These are phyloP conservation scores for Papiliotrema flavescens DNA, from an alignment of 1,284 basidiomycete genomes.

Conservation along the genomic window DNA sequence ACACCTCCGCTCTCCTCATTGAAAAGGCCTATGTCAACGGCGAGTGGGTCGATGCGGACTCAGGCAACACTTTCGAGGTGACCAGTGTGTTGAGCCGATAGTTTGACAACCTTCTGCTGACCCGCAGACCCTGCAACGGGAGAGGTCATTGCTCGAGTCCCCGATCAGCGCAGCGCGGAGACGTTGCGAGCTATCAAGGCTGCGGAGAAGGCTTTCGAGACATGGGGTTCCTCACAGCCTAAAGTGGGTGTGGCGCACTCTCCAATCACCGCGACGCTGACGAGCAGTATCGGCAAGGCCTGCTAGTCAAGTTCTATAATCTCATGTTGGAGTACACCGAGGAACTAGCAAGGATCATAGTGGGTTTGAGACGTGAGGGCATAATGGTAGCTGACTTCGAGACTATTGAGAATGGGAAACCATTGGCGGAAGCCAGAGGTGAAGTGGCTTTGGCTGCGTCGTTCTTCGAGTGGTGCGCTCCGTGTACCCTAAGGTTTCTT, in stretches of 20 bases:
- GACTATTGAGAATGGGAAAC: constrained; percentile 88
- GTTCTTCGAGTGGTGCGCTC: constrained; percentile 66
- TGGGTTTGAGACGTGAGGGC: neutral
- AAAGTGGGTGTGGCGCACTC: neutral
- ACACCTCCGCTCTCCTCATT: neutral
- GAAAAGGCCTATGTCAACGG: constrained; percentile 67
- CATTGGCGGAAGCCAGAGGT: constrained; percentile 71
- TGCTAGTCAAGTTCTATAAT: constrained; percentile 66
- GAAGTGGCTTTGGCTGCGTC: constrained; percentile 76
- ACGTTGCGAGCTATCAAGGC: neutral
- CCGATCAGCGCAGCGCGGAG: neutral
- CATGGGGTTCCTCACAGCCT: neutral
- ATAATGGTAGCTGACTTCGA: constrained; percentile 47
- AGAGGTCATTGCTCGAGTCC: constrained; percentile 67
- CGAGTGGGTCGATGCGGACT: constrained; percentile 71
- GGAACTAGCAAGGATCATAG: constrained; percentile 65
- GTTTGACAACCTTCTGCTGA: neutral
- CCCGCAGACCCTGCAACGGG: constrained; percentile 71
- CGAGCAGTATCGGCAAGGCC: constrained; percentile 58
- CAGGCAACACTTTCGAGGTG: constrained; percentile 64
- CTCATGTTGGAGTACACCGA: constrained; percentile 75
- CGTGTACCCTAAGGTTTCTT: no score
- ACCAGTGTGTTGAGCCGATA: constrained; percentile 57
- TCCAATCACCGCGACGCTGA: neutral
- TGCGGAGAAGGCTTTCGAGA: neutral